Base-by-base conservation (phyloP, 345 rosid species). In the Melaleuca quinquenervia region DNA sequence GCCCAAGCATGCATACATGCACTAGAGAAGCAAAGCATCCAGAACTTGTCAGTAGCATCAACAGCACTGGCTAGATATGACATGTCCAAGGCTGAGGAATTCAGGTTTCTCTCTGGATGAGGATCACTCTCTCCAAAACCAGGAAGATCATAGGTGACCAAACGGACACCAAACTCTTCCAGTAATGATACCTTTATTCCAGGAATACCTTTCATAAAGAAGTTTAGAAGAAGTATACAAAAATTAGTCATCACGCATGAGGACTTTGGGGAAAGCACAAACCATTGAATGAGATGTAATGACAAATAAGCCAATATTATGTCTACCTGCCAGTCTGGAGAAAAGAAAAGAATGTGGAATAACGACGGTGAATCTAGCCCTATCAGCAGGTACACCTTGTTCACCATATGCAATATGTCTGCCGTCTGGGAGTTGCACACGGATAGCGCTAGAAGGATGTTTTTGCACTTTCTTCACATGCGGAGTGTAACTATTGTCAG, bases 81-180 rank as follows among this genome's bases (percentile, higher is more conserved):
- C 92, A 97, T 94, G 89, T 97, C 98, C 8, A 90, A 80, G 12
- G 98, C 98, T 56, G 98, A 97, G 55, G 99, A 93, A 82, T 94
- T 97, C 58, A 96, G 96, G 88, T 93, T 92, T 87, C 99, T 90
- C 87, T 84, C 83, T 54, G 94, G 92, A 90, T 93, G 95, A 88
- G 96, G 95, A 92, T 96, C 99, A 87, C 99, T 97, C 91, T 97
- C 99, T 85, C 99, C 99, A 90, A 97, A 96, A 78, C 99, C 98
- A 86, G 99, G 98, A 89, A 95, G 97, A 88, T 97, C 99, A 89
- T 94, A 97, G 24, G 98, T 92, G 83, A 97, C 88, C 89, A 95
- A 90, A 54, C 95, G 95, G 83, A 96, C 91, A 60, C 99, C 98
- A 86, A 92, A 97, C 85, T 97, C 95, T 86, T 92, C 92, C 11